phyloP scores from a whole-genome alignment of 441 rosid genomes.

The Croton setiger region DNA sequence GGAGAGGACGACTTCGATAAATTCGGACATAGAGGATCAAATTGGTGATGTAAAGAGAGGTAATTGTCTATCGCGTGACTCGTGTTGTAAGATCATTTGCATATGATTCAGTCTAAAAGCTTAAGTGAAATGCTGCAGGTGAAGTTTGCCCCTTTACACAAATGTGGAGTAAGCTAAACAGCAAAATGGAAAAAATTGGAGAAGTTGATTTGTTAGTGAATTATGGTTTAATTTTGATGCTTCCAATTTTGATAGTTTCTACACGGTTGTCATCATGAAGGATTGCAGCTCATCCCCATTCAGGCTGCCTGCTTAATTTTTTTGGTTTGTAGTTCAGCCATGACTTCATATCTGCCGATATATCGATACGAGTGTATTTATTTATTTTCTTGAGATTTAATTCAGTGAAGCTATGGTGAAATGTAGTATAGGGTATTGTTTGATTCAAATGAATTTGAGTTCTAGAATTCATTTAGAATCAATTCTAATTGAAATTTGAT shows the following conservation, averaged over 20 bases:
- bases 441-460: too few relatives aligned
- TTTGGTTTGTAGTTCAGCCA: not conserved
- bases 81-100: not conserved
- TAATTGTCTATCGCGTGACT: conserved; percentile 18
- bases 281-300: not conserved
- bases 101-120: conserved; percentile 3
- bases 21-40: conserved; percentile 22
- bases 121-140: conserved; percentile 35
- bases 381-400: too few relatives aligned
- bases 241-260: conserved; percentile 46
- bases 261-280: conserved; percentile 38
- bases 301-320: not conserved
- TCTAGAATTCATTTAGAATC: too few relatives aligned
- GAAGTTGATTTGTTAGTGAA: conserved; percentile 53
- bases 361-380: too few relatives aligned
- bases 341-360: not conserved
- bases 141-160: conserved; percentile 40
- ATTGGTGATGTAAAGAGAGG: conserved; percentile 35
- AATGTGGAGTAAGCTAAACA: conserved; percentile 30
- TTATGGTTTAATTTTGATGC: conserved; percentile 54
- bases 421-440: too few relatives aligned
- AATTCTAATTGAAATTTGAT: too few relatives aligned
- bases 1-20: conserved; percentile 24
- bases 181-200: conserved; percentile 41
- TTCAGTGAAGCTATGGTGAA: too few relatives aligned